phyloP scores from a whole-genome alignment of 2,329 filamentous ascomycete genomes.

The Fusarium compactum region DNA sequence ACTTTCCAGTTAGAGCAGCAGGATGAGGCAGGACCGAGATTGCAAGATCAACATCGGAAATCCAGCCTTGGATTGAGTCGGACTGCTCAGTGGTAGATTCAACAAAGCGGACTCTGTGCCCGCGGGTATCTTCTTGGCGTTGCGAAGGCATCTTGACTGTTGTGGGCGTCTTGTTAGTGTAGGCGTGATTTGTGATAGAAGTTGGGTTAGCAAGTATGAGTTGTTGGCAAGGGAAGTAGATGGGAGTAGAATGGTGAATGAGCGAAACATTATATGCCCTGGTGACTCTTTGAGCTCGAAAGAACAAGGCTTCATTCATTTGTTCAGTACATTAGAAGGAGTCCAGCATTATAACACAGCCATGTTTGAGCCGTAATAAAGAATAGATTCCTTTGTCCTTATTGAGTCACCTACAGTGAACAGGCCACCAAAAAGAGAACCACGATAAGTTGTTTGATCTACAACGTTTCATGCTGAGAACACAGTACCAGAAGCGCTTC shows the following conservation, averaged over 20 bases:
- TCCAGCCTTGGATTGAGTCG: not conserved
- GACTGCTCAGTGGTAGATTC: rapidly evolving
- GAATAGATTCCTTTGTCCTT: not conserved
- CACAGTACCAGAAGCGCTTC: too few relatives aligned
- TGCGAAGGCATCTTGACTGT: not conserved
- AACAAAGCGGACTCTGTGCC: rapidly evolving
- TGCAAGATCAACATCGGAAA: too few relatives aligned
- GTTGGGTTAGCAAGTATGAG: not conserved
- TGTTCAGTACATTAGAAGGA: not conserved
- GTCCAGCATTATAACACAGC: too few relatives aligned
- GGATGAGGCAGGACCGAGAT: not conserved
- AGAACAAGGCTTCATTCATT: not conserved
- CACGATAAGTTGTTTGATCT: too few relatives aligned
- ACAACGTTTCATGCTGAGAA: too few relatives aligned
- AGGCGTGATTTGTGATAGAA: too few relatives aligned
- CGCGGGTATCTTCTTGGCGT: rapidly evolving
- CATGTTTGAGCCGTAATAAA: too few relatives aligned
- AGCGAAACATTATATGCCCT: not conserved
- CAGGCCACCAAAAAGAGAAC: too few relatives aligned
- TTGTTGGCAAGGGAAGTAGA: not conserved
- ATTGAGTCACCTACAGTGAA: too few relatives aligned
- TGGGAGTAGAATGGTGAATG: not conserved
- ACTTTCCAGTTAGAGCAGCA: not conserved
- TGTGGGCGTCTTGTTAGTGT: not conserved
- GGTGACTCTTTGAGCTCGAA: rapidly evolving